Evolutionary conservation across 164 flowering plant species (phyloP).

Genomic region (Umbilicus rupestris): DNA sequence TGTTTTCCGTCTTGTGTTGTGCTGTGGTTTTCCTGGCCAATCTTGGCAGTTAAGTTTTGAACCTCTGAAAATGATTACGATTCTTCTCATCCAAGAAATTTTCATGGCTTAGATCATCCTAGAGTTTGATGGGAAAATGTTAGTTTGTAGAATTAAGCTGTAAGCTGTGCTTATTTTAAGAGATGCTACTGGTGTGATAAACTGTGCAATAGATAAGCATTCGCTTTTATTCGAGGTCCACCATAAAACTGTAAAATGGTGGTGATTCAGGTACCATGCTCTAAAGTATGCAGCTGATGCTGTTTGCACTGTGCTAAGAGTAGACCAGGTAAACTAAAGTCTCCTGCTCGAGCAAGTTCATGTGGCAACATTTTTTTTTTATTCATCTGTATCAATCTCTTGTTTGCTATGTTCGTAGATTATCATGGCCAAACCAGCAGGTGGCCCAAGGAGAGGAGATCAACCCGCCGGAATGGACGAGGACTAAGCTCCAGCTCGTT

Average conservation of each 20-base stretch:
- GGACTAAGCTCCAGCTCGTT: conserved; percentile 32
- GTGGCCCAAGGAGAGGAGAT: conserved; percentile 71
- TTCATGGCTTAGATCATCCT: too few relatives aligned
- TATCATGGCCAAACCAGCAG: conserved; percentile 95
- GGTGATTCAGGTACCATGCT: conserved; percentile 58
- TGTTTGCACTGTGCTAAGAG: conserved; percentile 85
- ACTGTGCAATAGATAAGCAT: too few relatives aligned
- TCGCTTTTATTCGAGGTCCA: not conserved
- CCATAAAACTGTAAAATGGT: not conserved
- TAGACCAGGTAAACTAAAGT: conserved; percentile 66
- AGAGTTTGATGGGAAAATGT: too few relatives aligned
- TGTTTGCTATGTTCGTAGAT: conserved; percentile 43
- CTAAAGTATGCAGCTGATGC: conserved; percentile 94
- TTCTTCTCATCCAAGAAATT: too few relatives aligned
- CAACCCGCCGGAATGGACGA: conserved; percentile 79
- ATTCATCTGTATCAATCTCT: not conserved
- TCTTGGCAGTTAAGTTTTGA: too few relatives aligned
- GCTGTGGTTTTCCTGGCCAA: too few relatives aligned
- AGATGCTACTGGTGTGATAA: too few relatives aligned
- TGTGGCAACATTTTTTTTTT: not conserved
- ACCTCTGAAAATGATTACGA: too few relatives aligned
- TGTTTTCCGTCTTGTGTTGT: too few relatives aligned
- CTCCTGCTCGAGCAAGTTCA: not conserved
- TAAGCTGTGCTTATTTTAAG: too few relatives aligned
- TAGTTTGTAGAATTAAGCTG: too few relatives aligned